Percentiles rank a stretch among this genome's conserved stretches.
Evolutionary conservation across 208 protist genomes (phyloP).

Genomic region (Acanthamoeba lugdunensis): DNA sequence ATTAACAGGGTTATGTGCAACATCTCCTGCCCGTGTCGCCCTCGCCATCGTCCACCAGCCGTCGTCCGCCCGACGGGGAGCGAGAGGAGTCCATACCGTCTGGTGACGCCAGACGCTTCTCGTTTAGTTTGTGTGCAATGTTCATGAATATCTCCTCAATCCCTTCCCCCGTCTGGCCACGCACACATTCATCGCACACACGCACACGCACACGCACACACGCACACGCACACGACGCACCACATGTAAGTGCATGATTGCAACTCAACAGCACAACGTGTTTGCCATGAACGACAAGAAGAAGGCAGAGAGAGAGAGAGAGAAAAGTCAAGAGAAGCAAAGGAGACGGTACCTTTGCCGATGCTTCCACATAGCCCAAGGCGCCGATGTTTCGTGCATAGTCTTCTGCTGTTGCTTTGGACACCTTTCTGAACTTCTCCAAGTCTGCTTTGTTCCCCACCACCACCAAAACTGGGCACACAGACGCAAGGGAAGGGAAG

Average conservation of each 20-base stretch:
- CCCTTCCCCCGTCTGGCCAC: slow-evolving; percentile 45
- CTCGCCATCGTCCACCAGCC: neutral
- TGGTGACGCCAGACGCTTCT: slow-evolving; percentile 17
- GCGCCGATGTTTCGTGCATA: slow-evolving; percentile 51
- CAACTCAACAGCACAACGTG: no score
- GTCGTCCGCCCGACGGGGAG: neutral
- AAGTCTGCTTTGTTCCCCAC: slow-evolving; percentile 61
- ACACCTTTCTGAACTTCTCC: slow-evolving; percentile 63
- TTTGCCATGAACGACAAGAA: neutral
- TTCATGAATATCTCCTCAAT: slow-evolving; percentile 53
- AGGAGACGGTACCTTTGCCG: slow-evolving; percentile 15
- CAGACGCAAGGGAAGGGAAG: neutral
- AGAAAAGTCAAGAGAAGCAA: neutral
- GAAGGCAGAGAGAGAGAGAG: neutral
- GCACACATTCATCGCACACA: no score
- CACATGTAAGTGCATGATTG: no score
- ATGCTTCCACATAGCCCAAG: slow-evolving; percentile 51
- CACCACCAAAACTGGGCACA: slow-evolving; percentile 44
- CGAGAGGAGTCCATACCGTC: neutral
- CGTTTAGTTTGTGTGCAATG: slow-evolving; percentile 59
- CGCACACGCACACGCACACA: no score
- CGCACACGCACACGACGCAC: no score
- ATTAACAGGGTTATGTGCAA: slow-evolving; percentile 59
- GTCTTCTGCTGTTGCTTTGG: slow-evolving; percentile 39
- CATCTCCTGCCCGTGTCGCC: slow-evolving; percentile 9